Evolutionary conservation across 202 grass and related monocot species (phyloP), one percentile per base, ranked within the genome.

Genomic region (Carex arenaria): DNA sequence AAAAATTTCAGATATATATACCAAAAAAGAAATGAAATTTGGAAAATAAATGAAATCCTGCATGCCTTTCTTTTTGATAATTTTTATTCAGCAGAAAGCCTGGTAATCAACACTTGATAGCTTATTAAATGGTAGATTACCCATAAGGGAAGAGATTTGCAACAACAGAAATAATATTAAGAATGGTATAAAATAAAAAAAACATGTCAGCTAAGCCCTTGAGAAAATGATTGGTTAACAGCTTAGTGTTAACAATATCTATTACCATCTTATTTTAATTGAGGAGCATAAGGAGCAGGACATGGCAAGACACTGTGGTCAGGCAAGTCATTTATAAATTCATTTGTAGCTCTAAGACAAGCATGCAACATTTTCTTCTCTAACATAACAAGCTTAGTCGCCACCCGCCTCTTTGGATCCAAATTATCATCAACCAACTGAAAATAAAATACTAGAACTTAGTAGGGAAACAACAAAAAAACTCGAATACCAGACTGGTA

Each of bases 291-390:
- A 77, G 88, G 91, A 89, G 93, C 93, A 85, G 91, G 96, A 72
- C 96, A 99, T 81, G 96, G 96, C 22, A 71, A 95, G 36, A 99
- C 68, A 20, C 85, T 92, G 85, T 91, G 82, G 67, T 99, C 93
- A 61, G 96, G 96, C 88, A 99, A 90, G 13, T 87, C 78, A 47
- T 85, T 87, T 92, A 94, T 95, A 43, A 99, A 80, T 78, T 93
- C 87, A 6, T 84, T 85, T 81, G 83, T 88, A 79, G 83, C 93
- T 85, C 89, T 85, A 77, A 98, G 86, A 88, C 91, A 98, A 64
- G 85, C 91, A 90, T 93, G 96, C 64, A 98, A 84, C 80, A 98
- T 93, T 85, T 90, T 98, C 87, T 98, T 98, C 70, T 98, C 96
- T 67, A 95, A 84, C 68, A 86, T 95, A 72, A 95, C 85, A 89